Evolutionary conservation across 352 stramenopile species (phyloP).

Genomic region (Phytophthora pini): DNA sequence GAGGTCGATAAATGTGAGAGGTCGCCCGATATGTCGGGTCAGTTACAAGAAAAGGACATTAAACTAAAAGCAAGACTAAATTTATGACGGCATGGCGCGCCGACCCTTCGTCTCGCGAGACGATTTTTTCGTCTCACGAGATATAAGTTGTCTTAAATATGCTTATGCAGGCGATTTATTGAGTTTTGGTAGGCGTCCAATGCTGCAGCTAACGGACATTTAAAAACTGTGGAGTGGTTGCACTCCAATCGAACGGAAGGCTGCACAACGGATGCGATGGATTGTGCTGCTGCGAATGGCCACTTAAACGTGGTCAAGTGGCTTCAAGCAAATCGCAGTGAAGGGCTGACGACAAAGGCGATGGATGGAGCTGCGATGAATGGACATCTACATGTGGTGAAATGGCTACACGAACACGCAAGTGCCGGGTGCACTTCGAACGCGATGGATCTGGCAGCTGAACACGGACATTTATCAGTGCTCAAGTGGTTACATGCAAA

Average conservation of each 20-base stretch:
- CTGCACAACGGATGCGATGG: neutral
- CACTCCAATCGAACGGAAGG: neutral
- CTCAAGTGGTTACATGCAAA: neutral
- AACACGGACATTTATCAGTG: neutral
- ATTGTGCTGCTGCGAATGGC: neutral
- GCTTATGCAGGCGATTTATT: no score
- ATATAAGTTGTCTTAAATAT: no score
- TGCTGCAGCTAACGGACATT: neutral
- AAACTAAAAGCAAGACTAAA: no score
- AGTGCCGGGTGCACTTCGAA: neutral
- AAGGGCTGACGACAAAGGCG: neutral
- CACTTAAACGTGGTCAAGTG: neutral
- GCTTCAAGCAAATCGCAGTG: neutral
- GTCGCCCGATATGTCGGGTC: no score
- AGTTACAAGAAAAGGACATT: no score
- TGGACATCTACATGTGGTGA: neutral
- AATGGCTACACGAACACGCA: neutral
- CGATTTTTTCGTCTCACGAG: no score
- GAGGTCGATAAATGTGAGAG: no score
- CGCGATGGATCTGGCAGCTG: neutral
- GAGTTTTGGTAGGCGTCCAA: neutral
- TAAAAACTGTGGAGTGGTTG: neutral
- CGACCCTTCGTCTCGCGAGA: no score
- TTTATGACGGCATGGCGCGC: no score
- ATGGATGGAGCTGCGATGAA: neutral